phyloP scores from a whole-genome alignment of 2,329 filamentous ascomycete genomes.

The Fusarium torreyae region DNA sequence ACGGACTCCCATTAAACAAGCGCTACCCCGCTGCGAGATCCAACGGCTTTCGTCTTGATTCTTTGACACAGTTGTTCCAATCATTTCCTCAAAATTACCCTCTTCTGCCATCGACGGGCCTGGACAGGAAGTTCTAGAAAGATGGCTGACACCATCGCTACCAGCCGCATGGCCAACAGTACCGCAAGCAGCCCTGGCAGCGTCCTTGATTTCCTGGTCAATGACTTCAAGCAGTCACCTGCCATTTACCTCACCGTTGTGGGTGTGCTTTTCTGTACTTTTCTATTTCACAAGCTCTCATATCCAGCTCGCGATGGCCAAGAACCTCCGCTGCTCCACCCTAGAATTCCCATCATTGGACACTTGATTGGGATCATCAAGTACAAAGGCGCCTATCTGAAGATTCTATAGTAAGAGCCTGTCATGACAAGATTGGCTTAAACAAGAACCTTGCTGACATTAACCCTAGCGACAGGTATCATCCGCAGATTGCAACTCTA shows the following conservation, averaged over 20 bases:
- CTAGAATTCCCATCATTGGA: conserved; percentile 51
- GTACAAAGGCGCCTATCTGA: conserved; percentile 35
- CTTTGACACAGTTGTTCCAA: not conserved
- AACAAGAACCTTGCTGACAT: not conserved
- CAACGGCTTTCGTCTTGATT: not conserved
- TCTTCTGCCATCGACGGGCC: not conserved
- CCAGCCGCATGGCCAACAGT: conserved; percentile 1
- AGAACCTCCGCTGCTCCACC: conserved; percentile 31
- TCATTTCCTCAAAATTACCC: not conserved
- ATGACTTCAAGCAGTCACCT: conserved; percentile 28
- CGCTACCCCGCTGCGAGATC: not conserved
- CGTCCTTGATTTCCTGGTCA: conserved; percentile 5
- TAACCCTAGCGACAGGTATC: conserved; percentile 9
- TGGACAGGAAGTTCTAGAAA: not conserved
- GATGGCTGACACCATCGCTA: conserved; percentile 1
- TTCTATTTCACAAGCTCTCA: conserved; percentile 18
- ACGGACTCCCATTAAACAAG: not conserved
- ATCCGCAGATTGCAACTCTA: conserved; percentile 60
- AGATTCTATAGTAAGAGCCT: conserved; percentile 37
- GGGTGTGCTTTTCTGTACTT: not conserved
- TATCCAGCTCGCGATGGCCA: conserved; percentile 16
- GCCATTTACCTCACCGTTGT: conserved; percentile 16
- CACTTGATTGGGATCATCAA: conserved; percentile 58
- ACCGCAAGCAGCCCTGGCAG: not conserved
- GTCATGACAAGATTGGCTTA: rapidly evolving